A percentile compares a stretch with the other conserved stretches of the same genome.
Evolutionary conservation across 2,329 filamentous ascomycete genomes (phyloP).

Genomic region (Trematosphaeria pertusa): DNA sequence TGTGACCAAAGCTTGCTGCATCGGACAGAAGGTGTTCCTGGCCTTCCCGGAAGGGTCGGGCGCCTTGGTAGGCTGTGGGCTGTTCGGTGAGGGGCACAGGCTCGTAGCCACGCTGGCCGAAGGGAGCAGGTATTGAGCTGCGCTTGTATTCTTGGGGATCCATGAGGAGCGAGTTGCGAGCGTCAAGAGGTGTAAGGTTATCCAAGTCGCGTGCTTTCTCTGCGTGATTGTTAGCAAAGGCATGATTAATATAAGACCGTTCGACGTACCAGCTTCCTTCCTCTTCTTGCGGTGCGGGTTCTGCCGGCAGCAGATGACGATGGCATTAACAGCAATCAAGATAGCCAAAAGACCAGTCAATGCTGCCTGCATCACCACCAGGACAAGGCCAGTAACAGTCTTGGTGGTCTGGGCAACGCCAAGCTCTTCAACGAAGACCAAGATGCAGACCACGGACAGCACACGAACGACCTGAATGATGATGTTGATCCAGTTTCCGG

Average conservation of each 20-base stretch:
- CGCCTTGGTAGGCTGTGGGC: constrained; percentile 35
- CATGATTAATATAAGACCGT: not conserved
- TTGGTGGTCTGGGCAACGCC: constrained; percentile 90
- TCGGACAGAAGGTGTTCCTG: constrained; percentile 43
- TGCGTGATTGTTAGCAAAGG: constrained; percentile 49
- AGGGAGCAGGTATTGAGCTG: constrained; percentile 37
- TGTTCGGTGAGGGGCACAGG: constrained; percentile 46
- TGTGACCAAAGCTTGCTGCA: constrained; percentile 42
- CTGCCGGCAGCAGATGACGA: constrained; percentile 80
- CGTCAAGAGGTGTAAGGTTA: constrained; percentile 83
- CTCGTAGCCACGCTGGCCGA: constrained; percentile 44
- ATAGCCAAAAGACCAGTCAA: constrained; percentile 85
- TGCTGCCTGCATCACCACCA: constrained; percentile 88
- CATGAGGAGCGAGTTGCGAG: constrained; percentile 84
- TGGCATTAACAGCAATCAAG: constrained; percentile 86
- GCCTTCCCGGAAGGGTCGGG: constrained; percentile 33
- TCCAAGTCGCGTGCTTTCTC: constrained; percentile 82
- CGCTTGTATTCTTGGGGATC: constrained; percentile 61
- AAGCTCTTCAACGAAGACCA: constrained; percentile 93
- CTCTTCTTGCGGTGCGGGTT: constrained; percentile 89
- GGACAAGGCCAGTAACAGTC: constrained; percentile 89
- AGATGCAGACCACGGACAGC: constrained; percentile 84
- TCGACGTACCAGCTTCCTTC: constrained; percentile 82
- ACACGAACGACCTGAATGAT: constrained; percentile 88
- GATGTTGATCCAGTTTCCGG: constrained; percentile 92